A percentile compares a stretch with the other conserved stretches of the same genome.
Conservation (phyloP, 2,329 filamentous ascomycete genomes). For the Mycosphaerella sp. region DNA sequence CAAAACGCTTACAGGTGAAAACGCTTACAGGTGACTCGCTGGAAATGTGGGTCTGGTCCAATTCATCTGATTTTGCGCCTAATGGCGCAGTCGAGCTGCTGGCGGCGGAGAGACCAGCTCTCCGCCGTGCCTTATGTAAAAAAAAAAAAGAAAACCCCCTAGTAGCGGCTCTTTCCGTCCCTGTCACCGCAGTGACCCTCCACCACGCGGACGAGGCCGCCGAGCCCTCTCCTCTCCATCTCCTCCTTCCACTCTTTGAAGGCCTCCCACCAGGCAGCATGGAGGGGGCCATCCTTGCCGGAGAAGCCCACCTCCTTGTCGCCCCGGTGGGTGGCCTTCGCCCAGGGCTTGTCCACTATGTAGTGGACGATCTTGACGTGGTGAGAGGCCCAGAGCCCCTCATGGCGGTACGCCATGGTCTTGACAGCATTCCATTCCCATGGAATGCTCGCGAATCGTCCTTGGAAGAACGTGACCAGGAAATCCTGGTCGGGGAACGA, state of each 20-base stretch:
- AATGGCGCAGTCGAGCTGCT: background rate
- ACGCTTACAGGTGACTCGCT: background rate
- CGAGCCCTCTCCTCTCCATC: background rate
- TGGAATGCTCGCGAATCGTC: constrained; percentile 40
- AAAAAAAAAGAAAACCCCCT: too few species aligned
- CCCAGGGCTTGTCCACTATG: constrained; percentile 52
- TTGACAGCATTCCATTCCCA: constrained; percentile 51
- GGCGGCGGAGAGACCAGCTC: background rate
- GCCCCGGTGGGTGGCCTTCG: constrained; percentile 9
- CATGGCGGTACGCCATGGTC: constrained; percentile 49
- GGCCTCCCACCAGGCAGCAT: background rate
- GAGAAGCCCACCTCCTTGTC: background rate
- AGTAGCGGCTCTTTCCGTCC: too few species aligned
- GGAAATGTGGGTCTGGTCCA: background rate
- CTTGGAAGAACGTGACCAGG: constrained; percentile 43
- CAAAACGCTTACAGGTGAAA: too few species aligned
- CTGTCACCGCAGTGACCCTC: too few species aligned
- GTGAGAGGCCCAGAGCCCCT: constrained; percentile 44
- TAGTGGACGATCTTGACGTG: constrained; percentile 46
- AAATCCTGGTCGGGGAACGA: constrained; percentile 52
- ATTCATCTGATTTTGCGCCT: background rate
- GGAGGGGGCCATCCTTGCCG: background rate
- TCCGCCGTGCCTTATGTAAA: background rate
- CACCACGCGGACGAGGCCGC: background rate
- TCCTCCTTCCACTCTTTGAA: background rate